Conservation (phyloP, 441 rosid species). For the Lepidium campestre region DNA sequence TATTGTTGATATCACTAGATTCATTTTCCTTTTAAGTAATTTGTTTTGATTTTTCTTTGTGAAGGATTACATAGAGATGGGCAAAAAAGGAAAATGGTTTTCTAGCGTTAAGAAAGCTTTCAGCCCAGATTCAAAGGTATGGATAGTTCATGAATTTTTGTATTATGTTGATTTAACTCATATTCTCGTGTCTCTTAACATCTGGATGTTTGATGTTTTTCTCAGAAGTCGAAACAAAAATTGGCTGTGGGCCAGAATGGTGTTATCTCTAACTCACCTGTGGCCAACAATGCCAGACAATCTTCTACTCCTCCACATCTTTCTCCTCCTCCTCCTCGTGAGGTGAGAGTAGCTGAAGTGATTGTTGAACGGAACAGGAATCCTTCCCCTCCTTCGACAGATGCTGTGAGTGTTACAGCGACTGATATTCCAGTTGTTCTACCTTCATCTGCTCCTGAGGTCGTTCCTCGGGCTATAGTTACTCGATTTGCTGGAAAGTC, state of each 20-base stretch:
- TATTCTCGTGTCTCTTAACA: not conserved
- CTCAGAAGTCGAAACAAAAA: slow-evolving; percentile 61
- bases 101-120: slow-evolving; percentile 77
- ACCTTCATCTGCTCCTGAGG: slow-evolving; percentile 37
- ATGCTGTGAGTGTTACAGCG: slow-evolving; percentile 25
- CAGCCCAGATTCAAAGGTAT: slow-evolving; percentile 70
- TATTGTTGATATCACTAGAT: not conserved
- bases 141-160: not conserved
- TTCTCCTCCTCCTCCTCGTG: slow-evolving; percentile 41
- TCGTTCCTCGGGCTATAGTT: slow-evolving; percentile 29
- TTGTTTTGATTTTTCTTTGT: not conserved
- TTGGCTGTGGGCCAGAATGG: slow-evolving; percentile 44
- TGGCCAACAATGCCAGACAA: slow-evolving; percentile 23
- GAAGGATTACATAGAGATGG: slow-evolving; percentile 50
- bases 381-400: slow-evolving; percentile 32
- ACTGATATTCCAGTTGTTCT: slow-evolving; percentile 26
- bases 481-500: slow-evolving; percentile 55
- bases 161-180: not conserved
- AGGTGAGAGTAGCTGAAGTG: slow-evolving; percentile 42
- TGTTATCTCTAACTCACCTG: slow-evolving; percentile 31
- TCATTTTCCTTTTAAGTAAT: not conserved
- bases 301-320: slow-evolving; percentile 31
- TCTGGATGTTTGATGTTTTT: not conserved
- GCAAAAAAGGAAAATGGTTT: slow-evolving; percentile 92
- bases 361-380: slow-evolving; percentile 36